Base-by-base conservation (phyloP, 139 green algal genomes). In the Chlorella sp. region DNA sequence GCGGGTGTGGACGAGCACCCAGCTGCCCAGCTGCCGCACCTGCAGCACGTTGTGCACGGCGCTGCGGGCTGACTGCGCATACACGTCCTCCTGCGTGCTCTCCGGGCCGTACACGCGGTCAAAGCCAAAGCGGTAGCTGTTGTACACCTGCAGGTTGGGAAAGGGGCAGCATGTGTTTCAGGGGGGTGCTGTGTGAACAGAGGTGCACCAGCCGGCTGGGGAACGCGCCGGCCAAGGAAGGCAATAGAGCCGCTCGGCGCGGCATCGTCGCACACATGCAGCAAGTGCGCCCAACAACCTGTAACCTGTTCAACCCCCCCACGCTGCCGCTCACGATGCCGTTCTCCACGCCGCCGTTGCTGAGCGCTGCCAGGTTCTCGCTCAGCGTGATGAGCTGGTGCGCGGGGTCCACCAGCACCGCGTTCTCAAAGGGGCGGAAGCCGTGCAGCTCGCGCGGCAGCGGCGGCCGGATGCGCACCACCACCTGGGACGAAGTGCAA, bases 21-120 rank as follows among this genome's bases (percentile, higher is more conserved):
- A 24, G 14, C 8, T 46, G 72, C 11, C 41, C 41, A 60, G 24
- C 6, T 38, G 11, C 26, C 48, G 22, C 58, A 82, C 82, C 72
- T 85, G 68, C 54, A 92, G 83, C 9, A 89, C 86, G 41, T 92
- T 96, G 38, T 94, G 81, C 43, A 99, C 95, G 26, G 95, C 91
- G n/a, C 86, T 83, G 73, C 91, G 91, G 0, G 96, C 96, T 26
- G 87, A 92, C 34, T 93, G 81, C 26, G 89, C 58, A 75, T 99
- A 99, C 60, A 99, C 87, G 32, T 95, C 85, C 76, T 95, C 84
- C 86, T 99, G 96, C 7, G 34, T 88, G 75, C 81, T 88, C 64
- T 94, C 85, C 60, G 96, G 92, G 41, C 94, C 92, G 82, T 97
- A 98, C 78, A 98, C 95, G 44, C 92, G 89, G 85, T 99, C 96